phyloP scores from a whole-genome alignment of 176 grass and related monocot species.

The Zea mays region DNA sequence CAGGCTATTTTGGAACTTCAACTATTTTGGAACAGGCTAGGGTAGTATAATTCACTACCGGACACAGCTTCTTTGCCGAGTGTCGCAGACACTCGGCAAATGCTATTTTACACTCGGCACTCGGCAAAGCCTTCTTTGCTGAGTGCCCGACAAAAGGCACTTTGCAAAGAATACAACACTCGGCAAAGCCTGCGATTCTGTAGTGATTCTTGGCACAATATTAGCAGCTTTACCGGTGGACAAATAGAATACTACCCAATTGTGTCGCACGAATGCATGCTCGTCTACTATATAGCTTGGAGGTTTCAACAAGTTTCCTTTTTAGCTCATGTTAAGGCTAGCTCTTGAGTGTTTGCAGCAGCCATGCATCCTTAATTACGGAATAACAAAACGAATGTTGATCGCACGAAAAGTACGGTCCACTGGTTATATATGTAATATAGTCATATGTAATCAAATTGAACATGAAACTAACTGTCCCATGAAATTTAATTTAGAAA shows the following conservation, averaged over 20 bases:
- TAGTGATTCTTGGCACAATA: conserved; percentile 30
- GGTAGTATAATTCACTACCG: background rate
- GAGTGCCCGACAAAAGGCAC: too few species aligned
- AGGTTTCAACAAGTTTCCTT: background rate
- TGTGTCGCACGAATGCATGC: background rate
- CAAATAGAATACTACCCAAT: conserved; percentile 25
- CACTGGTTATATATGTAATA: background rate
- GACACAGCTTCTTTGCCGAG: too few species aligned
- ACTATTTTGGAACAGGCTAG: too few species aligned
- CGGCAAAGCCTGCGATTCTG: too few species aligned
- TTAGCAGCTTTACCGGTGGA: conserved; percentile 26
- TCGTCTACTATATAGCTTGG: background rate
- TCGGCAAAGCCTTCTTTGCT: too few species aligned
- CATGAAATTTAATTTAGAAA: background rate
- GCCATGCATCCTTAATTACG: background rate
- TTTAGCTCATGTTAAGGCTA: background rate
- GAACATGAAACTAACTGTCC: background rate
- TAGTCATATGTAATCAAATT: background rate
- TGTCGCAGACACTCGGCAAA: too few species aligned
- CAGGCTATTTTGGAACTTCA: too few species aligned
- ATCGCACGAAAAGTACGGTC: background rate
- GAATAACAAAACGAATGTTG: conserved; percentile 29
- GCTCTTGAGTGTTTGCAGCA: conserved; percentile 18
- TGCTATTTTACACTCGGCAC: too few species aligned
- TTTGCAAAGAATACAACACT: too few species aligned